A percentile compares a stretch with the other conserved stretches of the same genome.
Conservation (phyloP, 2,329 filamentous ascomycete species). For the Penicillium aurantiogriseum region DNA sequence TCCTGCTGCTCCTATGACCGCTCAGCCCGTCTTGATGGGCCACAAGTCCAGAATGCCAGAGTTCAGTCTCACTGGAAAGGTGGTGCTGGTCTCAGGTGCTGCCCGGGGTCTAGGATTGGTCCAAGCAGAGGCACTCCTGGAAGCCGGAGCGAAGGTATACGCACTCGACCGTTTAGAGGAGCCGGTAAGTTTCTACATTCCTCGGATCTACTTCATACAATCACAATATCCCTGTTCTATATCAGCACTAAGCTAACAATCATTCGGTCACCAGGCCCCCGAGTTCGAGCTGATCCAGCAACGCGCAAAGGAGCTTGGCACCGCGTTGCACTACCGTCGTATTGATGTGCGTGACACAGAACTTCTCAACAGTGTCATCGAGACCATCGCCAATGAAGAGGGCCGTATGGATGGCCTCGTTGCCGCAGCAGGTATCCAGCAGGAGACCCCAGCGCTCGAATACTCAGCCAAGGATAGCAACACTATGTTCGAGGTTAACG, state of each 20-base stretch:
- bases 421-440: slow-evolving; percentile 69
- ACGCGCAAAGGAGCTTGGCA: slow-evolving; percentile 64
- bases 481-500: slow-evolving; percentile 61
- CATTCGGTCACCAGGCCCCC: slow-evolving; percentile 35
- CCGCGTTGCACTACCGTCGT: slow-evolving; percentile 69
- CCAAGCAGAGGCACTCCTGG: slow-evolving; percentile 69
- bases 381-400: slow-evolving; percentile 66
- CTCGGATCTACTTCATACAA: not conserved
- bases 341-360: slow-evolving; percentile 75
- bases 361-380: slow-evolving; percentile 65
- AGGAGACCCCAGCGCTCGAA: slow-evolving; percentile 79
- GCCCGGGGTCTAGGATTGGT: slow-evolving; percentile 71
- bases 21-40: slow-evolving; percentile 33
- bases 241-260: not conserved
- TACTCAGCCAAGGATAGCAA: slow-evolving; percentile 65
- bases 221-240: too few relatives aligned
- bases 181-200: slow-evolving; percentile 29
- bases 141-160: slow-evolving; percentile 66
- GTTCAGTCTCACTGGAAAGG: slow-evolving; percentile 70
- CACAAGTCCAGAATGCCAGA: slow-evolving; percentile 58
- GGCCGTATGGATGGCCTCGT: slow-evolving; percentile 78
- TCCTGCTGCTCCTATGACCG: slow-evolving; percentile 26
- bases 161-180: slow-evolving; percentile 45
- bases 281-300: slow-evolving; percentile 66
- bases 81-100: slow-evolving; percentile 69